Evolutionary conservation across 106 monocot species (phyloP).

Genomic region (Acorus calamus): DNA sequence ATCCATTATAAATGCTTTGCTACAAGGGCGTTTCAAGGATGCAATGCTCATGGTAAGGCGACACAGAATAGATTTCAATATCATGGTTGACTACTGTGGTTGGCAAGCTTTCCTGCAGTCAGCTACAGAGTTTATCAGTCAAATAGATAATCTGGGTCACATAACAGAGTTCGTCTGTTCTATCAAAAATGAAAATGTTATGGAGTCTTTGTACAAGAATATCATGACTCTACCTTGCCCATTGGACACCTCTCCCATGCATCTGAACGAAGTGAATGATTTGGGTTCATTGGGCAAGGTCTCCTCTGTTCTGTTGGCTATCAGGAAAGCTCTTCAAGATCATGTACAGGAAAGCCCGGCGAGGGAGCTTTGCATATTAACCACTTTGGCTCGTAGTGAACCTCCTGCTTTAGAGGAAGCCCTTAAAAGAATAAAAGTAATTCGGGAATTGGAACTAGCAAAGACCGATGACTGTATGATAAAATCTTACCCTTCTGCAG

Average conservation of each 20-base stretch:
- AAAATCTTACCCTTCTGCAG: slow-evolving; percentile 59
- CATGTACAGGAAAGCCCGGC: slow-evolving; percentile 45
- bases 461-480: slow-evolving; percentile 29
- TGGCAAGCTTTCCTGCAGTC: slow-evolving; percentile 58
- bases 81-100: slow-evolving; percentile 86
- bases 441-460: slow-evolving; percentile 65
- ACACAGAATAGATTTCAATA: slow-evolving; percentile 94
- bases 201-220: slow-evolving; percentile 55
- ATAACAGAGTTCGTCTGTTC: slow-evolving; percentile 91
- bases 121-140: slow-evolving; percentile 61
- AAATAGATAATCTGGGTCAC: slow-evolving; percentile 74
- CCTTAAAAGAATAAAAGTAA: slow-evolving; percentile 70
- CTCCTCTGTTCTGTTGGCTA: slow-evolving; percentile 45
- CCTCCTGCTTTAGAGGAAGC: slow-evolving; percentile 94
- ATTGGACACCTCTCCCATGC: slow-evolving; percentile 7
- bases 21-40: slow-evolving; percentile 57
- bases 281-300: slow-evolving; percentile 32
- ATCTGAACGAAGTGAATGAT: slow-evolving; percentile 5
- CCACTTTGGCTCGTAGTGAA: slow-evolving; percentile 85
- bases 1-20: slow-evolving; percentile 68
- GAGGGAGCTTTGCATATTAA: slow-evolving; percentile 92
- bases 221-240: slow-evolving; percentile 22
- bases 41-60: slow-evolving; percentile 86
- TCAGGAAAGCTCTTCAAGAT: slow-evolving; percentile 62
- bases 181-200: slow-evolving; percentile 73